Percentiles rank a stretch among this genome's conserved stretches.
These are phyloP conservation scores for Micractinium conductrix DNA, from an alignment of 139 green algal genomes.

Conservation along the genomic window DNA sequence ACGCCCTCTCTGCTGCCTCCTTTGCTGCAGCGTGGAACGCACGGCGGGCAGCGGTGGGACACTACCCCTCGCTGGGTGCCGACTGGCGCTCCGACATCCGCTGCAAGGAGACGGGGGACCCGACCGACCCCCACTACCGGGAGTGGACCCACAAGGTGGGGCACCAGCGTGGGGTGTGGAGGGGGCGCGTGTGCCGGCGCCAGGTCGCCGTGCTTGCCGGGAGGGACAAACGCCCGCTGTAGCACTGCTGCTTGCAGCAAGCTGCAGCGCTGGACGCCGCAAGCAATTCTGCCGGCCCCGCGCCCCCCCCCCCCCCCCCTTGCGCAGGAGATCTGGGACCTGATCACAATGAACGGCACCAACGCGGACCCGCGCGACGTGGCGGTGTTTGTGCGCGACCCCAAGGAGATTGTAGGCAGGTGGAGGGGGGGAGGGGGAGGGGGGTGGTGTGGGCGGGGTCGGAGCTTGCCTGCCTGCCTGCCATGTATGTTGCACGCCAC, in stretches of 20 bases:
- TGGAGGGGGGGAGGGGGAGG: neutral
- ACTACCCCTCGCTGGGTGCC: conserved; percentile 20
- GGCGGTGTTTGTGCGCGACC: conserved; percentile 12
- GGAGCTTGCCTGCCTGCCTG: too few species aligned
- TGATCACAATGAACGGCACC: conserved; percentile 49
- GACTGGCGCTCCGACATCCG: conserved; percentile 49
- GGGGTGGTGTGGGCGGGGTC: neutral
- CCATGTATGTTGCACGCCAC: too few species aligned
- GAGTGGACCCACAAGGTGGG: conserved; percentile 50
- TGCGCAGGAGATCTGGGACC: conserved; percentile 56
- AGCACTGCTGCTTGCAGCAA: too few species aligned
- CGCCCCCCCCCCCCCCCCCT: too few species aligned
- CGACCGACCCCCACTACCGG: conserved; percentile 27
- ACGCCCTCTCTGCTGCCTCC: too few species aligned
- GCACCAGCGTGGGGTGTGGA: too few species aligned
- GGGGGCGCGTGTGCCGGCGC: too few species aligned
- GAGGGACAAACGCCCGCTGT: too few species aligned
- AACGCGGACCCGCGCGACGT: conserved; percentile 42
- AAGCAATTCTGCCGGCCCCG: too few species aligned
- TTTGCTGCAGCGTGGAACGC: conserved; percentile 33
- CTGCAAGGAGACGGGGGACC: conserved; percentile 28
- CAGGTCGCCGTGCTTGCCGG: too few species aligned
- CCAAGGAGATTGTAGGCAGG: neutral
- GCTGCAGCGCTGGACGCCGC: too few species aligned
- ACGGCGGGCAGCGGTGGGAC: conserved; percentile 15